Evolutionary conservation across 2,329 filamentous ascomycete genomes (phyloP), one percentile per base, ranked within the genome.

Genomic region (Cladosporium phlei): DNA sequence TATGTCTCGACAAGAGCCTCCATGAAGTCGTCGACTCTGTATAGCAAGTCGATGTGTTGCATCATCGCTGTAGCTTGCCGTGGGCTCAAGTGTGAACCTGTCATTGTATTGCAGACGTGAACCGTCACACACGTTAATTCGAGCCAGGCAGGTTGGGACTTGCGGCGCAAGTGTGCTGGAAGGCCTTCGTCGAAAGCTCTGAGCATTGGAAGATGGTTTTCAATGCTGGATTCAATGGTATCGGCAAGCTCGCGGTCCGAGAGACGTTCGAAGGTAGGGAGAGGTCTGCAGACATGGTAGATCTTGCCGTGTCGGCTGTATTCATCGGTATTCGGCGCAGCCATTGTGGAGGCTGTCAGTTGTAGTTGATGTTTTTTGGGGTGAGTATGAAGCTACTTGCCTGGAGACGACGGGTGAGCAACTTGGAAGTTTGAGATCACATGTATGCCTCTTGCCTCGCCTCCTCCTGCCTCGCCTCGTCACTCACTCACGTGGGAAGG

Each of bases 11-110:
- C 3, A 14, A 44, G 4, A 34, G 22, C 27, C 30, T 44, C 40
- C 40, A 44, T 44, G 14, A 33, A 44, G 9, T 44, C 40, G 21
- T 44, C 40, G 5, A 20, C 40, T 34, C 40, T 34, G 30, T 44
- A 44, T 5, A 33, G 17, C 5, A 44, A 30, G 16, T 44, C 16
- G 16, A 44, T 33, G 29, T 44, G 40, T 12, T 32, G 30, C 40
- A 34, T 34, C 40, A 44, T 44, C 21, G 20, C 29, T 25, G 30
- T 11, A 5, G 29, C 40, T 21, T 44, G 40, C 2, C 21, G 5
- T 8, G 9, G 11, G 10, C 14, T 19, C 2, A 44, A 22, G 20
- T 30, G 35, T 2, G 12, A 34, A 2, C 12, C 17, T 2, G 21
- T n/a, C 3, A 44, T 10, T 9, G 27, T 1, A 11, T 44, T 44